phyloP scores from a whole-genome alignment of 495 filamentous ascomycete species.

The Thozetella sp. region DNA sequence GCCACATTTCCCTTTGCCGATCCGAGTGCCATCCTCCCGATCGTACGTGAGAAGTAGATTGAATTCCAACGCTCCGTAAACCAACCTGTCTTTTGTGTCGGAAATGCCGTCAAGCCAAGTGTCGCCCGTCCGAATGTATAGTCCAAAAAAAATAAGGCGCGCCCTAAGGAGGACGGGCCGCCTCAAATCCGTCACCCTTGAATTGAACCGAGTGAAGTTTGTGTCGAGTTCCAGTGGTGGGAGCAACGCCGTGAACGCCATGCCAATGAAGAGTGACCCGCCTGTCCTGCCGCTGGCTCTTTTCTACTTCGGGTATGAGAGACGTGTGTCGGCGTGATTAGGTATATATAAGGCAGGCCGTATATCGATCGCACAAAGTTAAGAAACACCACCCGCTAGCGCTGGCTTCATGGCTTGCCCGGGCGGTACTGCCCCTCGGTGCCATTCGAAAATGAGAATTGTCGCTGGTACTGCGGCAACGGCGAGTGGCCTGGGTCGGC shows the following conservation, averaged over 20 bases:
- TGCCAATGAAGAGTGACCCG: not conserved
- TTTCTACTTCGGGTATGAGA: conserved; percentile 1
- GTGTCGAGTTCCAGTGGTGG: no score
- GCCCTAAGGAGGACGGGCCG: no score
- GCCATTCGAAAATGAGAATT: conserved; percentile 9
- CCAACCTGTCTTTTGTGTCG: not conserved
- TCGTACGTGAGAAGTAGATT: no score
- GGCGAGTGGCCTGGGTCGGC: conserved; percentile 6
- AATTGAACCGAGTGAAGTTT: no score
- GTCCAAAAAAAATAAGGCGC: no score
- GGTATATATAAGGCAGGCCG: not conserved
- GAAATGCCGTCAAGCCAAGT: no score
- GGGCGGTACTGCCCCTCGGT: conserved; percentile 6
- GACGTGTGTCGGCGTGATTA: not conserved
- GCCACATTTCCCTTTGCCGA: no score
- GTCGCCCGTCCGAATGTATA: no score
- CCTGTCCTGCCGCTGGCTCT: not conserved
- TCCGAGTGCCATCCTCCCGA: no score
- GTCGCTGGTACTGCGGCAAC: conserved; percentile 15
- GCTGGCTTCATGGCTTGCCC: not conserved
- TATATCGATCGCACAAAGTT: not conserved
- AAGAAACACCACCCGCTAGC: not conserved
- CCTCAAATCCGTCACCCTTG: no score
- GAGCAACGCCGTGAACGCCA: not conserved
- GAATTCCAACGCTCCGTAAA: no score